These are phyloP conservation scores for Neurospora crassa DNA, from an alignment of 2,329 filamentous ascomycete species.

Conservation along the genomic window DNA sequence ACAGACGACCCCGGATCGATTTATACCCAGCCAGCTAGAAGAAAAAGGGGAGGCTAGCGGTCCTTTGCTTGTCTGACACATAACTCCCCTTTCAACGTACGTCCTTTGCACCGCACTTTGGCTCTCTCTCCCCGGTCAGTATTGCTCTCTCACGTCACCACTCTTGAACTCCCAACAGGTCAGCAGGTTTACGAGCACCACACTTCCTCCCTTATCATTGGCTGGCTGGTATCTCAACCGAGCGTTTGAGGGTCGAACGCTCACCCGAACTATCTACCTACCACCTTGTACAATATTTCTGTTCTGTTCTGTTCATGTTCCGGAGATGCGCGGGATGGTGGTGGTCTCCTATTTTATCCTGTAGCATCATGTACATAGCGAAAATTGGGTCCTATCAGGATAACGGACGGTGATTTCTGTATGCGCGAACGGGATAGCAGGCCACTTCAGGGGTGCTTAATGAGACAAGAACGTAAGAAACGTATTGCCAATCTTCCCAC, in stretches of 20 bases:
- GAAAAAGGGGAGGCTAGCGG: not conserved
- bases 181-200: not conserved
- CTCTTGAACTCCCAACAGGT: not conserved
- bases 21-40: not conserved
- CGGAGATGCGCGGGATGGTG: not conserved
- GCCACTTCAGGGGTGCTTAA: not conserved
- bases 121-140: not conserved
- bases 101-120: not conserved
- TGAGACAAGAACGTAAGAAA: not conserved
- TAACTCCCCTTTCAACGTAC: not conserved
- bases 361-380: not conserved
- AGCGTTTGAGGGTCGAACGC: not conserved
- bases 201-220: not conserved
- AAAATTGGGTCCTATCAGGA: not conserved
- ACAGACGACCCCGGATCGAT: not conserved
- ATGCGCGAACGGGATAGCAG: not conserved
- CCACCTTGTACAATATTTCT: not conserved
- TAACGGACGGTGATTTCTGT: not conserved
- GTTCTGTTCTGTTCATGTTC: not conserved
- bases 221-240: not conserved
- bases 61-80: not conserved
- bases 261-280: not conserved
- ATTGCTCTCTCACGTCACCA: not conserved
- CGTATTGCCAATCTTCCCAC: not conserved
- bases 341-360: not conserved